phyloP scores from a whole-genome alignment of 1,284 basidiomycete genomes.

The Volvariella volvacea region DNA sequence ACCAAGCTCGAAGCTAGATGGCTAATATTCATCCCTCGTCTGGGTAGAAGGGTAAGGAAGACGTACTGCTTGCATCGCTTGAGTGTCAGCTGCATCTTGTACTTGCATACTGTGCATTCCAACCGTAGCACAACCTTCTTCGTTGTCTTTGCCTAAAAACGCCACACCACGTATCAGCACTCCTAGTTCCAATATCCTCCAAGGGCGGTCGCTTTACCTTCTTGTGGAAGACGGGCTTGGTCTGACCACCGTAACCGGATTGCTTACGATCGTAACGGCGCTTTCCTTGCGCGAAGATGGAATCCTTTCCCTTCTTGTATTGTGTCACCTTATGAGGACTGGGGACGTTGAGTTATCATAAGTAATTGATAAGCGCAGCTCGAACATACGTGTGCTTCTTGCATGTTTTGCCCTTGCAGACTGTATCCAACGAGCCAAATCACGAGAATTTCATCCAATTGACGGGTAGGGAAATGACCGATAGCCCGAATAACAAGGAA shows the following conservation, averaged over 20 bases:
- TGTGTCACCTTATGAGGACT: conserved; percentile 96
- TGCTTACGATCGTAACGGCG: conserved; percentile 99
- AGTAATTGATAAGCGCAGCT: neutral
- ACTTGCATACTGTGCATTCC: conserved; percentile 98
- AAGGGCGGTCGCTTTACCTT: conserved; percentile 50
- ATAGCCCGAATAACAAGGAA: no score
- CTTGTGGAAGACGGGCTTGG: conserved; percentile 99
- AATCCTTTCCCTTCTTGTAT: conserved; percentile 99
- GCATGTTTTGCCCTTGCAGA: conserved; percentile 99
- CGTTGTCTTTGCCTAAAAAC: conserved; percentile 83
- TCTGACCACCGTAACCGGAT: conserved; percentile 99
- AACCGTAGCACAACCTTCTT: conserved; percentile 99
- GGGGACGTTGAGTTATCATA: neutral
- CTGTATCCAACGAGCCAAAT: conserved; percentile 32
- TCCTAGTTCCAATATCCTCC: neutral
- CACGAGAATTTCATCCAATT: conserved; percentile 2
- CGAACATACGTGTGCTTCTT: conserved; percentile 95
- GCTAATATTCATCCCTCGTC: no score
- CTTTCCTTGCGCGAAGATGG: conserved; percentile 96
- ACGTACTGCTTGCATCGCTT: conserved; percentile 99
- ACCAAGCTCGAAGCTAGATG: conserved; percentile 88
- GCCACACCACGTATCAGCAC: neutral
- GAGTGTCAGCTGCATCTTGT: conserved; percentile 92
- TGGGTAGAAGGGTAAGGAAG: conserved; percentile 3
- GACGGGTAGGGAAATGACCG: no score